Evolutionary conservation across 345 rosid genomes (phyloP).

Genomic region (Ricinus communis): DNA sequence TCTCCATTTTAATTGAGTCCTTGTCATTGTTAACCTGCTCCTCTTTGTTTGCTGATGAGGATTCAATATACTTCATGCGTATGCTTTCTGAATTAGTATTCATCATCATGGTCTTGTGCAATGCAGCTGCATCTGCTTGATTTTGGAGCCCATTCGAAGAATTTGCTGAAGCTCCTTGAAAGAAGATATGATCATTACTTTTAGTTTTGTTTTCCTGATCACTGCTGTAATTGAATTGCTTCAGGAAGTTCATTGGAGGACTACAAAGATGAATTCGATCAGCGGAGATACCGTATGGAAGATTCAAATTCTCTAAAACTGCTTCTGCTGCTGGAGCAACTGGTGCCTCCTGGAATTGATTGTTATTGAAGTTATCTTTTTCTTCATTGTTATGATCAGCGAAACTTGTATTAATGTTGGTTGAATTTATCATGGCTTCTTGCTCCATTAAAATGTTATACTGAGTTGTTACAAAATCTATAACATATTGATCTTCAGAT

Average conservation of each 20-base stretch:
- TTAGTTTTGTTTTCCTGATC: conserved; percentile 28
- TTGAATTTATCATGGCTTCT: conserved; percentile 27
- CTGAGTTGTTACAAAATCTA: conserved; percentile 60
- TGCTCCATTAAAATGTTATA: conserved; percentile 53
- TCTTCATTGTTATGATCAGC: conserved; percentile 16
- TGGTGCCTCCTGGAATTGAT: conserved; percentile 29
- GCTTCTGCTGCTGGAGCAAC: conserved; percentile 26
- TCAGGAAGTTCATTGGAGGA: conserved; percentile 44
- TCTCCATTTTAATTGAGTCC: conserved; percentile 47
- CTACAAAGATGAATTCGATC: conserved; percentile 41
- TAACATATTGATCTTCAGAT: conserved; percentile 62
- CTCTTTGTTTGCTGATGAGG: conserved; percentile 26
- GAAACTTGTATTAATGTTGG: conserved; percentile 27
- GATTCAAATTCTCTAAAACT: conserved; percentile 37
- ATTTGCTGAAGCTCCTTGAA: conserved; percentile 29
- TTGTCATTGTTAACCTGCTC: conserved; percentile 36
- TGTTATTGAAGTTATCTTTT: conserved; percentile 27
- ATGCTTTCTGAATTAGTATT: conserved; percentile 5
- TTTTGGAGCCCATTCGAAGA: conserved; percentile 30
- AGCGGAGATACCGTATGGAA: conserved; percentile 40
- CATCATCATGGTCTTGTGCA: conserved; percentile 27
- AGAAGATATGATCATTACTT: conserved; percentile 25
- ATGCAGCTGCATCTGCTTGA: conserved; percentile 21
- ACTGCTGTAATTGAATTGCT: conserved; percentile 41
- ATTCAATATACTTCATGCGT: conserved; percentile 40